Percentiles rank a stretch among this genome's conserved stretches.
Conservation (phyloP, 2,329 filamentous ascomycete species). For the Alternaria gaisen region DNA sequence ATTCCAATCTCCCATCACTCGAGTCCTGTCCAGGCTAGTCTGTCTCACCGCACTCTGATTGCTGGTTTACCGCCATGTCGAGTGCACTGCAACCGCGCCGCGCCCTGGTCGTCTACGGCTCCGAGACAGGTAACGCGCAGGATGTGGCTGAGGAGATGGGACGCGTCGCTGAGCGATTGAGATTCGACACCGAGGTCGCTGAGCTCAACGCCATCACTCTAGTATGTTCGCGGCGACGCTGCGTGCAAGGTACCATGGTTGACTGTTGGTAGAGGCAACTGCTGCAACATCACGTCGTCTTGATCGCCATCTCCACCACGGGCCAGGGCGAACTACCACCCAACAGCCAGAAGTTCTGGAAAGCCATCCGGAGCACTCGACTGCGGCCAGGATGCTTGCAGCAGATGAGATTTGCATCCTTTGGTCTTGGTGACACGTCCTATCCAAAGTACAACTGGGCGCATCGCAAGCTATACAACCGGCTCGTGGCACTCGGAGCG, state of each 20-base stretch:
- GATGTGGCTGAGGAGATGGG: constrained; percentile 89
- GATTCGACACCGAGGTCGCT: constrained; percentile 77
- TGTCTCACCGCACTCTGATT: constrained; percentile 29
- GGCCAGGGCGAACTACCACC: constrained; percentile 92
- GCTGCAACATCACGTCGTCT: constrained; percentile 63
- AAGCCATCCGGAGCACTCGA: constrained; percentile 78
- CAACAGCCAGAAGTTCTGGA: constrained; percentile 87
- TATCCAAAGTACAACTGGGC: constrained; percentile 98
- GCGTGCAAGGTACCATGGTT: constrained; percentile 6
- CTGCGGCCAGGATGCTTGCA: constrained; percentile 75
- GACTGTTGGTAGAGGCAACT: constrained; percentile 52
- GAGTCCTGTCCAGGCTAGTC: constrained; percentile 27
- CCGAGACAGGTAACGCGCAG: constrained; percentile 93
- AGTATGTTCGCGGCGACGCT: constrained; percentile 61
- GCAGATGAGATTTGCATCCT: constrained; percentile 78
- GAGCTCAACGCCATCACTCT: constrained; percentile 80
- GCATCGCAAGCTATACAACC: constrained; percentile 84
- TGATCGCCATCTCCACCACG: constrained; percentile 90
- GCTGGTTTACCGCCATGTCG: constrained; percentile 26
- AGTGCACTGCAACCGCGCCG: constrained; percentile 43
- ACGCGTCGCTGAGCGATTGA: constrained; percentile 75
- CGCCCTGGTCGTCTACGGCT: constrained; percentile 85
- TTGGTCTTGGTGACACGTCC: constrained; percentile 93
- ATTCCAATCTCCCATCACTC: constrained; percentile 20
- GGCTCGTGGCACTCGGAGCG: constrained; percentile 84